A percentile compares a stretch with the other conserved stretches of the same genome.
phyloP scores from a whole-genome alignment of 2,329 filamentous ascomycete genomes.

The Aspergillus fijiensis region DNA sequence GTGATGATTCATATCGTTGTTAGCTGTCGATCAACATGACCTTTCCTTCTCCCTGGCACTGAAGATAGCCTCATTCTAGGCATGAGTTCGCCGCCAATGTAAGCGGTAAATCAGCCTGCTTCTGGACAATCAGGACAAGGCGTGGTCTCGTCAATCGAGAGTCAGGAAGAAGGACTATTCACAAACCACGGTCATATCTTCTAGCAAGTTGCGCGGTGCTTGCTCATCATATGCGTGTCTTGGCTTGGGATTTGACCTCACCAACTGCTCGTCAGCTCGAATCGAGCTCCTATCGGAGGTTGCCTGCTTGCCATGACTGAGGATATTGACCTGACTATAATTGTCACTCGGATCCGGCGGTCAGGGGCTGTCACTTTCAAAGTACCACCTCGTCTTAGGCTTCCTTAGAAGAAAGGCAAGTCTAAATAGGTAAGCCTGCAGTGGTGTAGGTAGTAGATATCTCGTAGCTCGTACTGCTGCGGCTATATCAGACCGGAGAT shows the following conservation, averaged over 20 bases:
- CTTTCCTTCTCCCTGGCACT: background rate
- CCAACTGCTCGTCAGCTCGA: background rate
- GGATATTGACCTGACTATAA: background rate
- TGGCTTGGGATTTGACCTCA: background rate
- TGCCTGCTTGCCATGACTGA: background rate
- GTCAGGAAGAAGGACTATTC: no score
- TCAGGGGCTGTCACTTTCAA: background rate
- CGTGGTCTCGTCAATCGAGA: background rate
- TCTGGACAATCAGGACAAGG: background rate
- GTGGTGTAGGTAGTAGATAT: no score
- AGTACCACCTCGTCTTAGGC: background rate
- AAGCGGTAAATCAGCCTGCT: background rate
- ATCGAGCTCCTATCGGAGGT: background rate
- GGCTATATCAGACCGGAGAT: background rate
- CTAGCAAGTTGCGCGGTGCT: background rate
- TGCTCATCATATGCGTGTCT: background rate
- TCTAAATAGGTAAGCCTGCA: no score
- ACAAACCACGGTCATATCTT: no score
- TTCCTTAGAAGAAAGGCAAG: background rate
- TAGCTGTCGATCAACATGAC: constrained; percentile 7
- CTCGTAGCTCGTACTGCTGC: no score
- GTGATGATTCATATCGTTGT: constrained; percentile 16
- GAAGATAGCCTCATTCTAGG: background rate
- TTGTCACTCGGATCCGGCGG: background rate
- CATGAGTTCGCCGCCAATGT: background rate